Conservation (phyloP, 208 protist genomes). For the Tetramitus jugosus region DNA sequence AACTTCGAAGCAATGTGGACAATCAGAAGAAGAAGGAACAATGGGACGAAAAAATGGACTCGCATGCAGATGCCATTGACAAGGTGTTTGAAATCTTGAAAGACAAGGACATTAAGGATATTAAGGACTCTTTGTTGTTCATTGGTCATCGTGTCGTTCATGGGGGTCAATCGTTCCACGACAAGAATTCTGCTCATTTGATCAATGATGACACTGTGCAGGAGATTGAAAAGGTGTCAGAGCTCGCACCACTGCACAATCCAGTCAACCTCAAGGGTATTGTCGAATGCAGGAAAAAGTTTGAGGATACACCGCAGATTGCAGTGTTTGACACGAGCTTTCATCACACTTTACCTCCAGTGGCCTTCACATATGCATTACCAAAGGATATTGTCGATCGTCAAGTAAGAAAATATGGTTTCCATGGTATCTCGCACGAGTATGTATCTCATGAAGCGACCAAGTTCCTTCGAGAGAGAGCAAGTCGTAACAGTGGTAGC, state of each 20-base stretch:
- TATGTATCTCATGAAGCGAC: conserved; percentile 21
- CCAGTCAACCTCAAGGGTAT: conserved; percentile 37
- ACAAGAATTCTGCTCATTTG: not conserved
- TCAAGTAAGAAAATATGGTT: conserved; percentile 33
- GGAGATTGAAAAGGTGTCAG: conserved; percentile 22
- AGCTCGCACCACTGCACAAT: conserved; percentile 39
- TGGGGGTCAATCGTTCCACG: conserved; percentile 8
- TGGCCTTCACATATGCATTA: conserved; percentile 32
- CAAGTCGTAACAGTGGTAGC: not conserved
- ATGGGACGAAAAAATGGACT: conserved; percentile 10
- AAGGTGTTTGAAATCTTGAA: conserved; percentile 21
- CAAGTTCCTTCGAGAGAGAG: not conserved
- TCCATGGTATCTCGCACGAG: conserved; percentile 33
- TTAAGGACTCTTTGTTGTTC: not conserved
- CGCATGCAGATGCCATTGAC: not conserved
- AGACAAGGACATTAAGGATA: not conserved
- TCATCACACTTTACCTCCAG: conserved; percentile 32
- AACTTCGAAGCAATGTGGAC: too few relatives aligned
- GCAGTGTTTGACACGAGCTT: conserved; percentile 38
- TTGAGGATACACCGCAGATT: conserved; percentile 28
- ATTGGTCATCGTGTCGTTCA: conserved; percentile 34
- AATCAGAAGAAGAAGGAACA: too few relatives aligned
- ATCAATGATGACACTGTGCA: not conserved
- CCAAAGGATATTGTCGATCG: conserved; percentile 18
- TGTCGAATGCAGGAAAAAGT: not conserved